Base-by-base conservation (phyloP, 1,284 basidiomycete genomes). In the Puccinia horiana region DNA sequence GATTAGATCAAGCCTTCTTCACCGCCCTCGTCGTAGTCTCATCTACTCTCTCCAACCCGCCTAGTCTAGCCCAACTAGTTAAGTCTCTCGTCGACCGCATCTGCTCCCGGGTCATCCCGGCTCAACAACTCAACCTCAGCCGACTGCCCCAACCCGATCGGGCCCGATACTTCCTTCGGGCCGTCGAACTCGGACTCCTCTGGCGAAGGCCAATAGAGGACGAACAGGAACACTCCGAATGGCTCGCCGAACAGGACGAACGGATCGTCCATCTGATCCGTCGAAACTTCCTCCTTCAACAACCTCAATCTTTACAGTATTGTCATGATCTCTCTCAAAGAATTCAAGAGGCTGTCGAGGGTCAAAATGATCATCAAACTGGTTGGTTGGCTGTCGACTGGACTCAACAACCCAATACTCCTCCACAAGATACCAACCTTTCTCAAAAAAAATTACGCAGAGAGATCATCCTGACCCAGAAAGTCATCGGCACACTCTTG, bases 331-430 rank as follows among this genome's bases (percentile, higher is more conserved):
- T 80, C 63, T 80, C 47, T 23, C 23, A 29, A 18, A 49, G 49
- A 9, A 80, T 80, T 42, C 47, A 52, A 29, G 65, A 80, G 23
- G 77, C 65, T 54, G 77, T 80, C 42, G n/a, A 80, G 26, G 77
- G 77, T 9, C 42, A 47, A 14, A 32, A 26, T 20, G 35, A 23
- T 11, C n/a, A n/a, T n/a, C 18, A 56, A 35, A 32, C 65, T 23
- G 77, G 77, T n/a, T 80, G 77, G 77, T 32, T 80, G n/a, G 35
- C n/a, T 14, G 65, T 72, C n/a, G 77, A 80, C 69, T 72, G 77
- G 77, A 70, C 35, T 35, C 65, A 72, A 52, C 77, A 49, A 11
- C 1, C 4, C 44, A 75, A 5, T 8, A 29, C 47, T 23, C 35
- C 23, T 14, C 32, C 47, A 74, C 32, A 12, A 37, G 44, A 72